Evolutionary conservation across 169 alveolate genomes (phyloP).

Genomic region (Plasmodium berghei): DNA sequence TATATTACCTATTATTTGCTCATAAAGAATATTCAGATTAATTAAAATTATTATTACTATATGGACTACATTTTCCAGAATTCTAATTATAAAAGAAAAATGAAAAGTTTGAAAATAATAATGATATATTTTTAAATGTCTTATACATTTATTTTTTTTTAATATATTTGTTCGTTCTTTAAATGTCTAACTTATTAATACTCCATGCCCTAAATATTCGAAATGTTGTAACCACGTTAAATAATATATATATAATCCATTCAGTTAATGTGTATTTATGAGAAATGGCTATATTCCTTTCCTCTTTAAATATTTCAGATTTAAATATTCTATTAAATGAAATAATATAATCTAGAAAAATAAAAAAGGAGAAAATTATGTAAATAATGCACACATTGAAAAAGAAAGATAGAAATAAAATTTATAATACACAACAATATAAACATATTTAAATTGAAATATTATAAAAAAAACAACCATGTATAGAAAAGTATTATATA

Average conservation of each 20-base stretch:
- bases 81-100: conserved; percentile 20
- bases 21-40: conserved; percentile 25
- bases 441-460: not conserved
- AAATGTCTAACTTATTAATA: conserved; percentile 12
- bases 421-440: not conserved
- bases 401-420: not conserved
- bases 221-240: conserved; percentile 6
- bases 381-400: not conserved
- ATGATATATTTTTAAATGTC: not conserved
- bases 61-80: conserved; percentile 7
- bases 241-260: conserved; percentile 24
- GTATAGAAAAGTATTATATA: not conserved
- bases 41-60: not conserved
- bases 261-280: conserved; percentile 30
- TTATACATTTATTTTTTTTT: not conserved
- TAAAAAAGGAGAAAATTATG: not conserved
- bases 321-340: conserved; percentile 11
- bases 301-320: conserved; percentile 28
- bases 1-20: conserved; percentile 45
- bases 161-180: not conserved
- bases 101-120: not conserved
- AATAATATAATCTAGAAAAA: conserved; percentile 38
- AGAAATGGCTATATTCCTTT: conserved; percentile 21
- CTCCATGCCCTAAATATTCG: conserved; percentile 6
- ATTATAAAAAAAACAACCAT: not conserved